A percentile compares a stretch with the other conserved stretches of the same genome.
Evolutionary conservation across 768 basidiomycete species (phyloP).

Genomic region (Kwoniella bestiolae): DNA sequence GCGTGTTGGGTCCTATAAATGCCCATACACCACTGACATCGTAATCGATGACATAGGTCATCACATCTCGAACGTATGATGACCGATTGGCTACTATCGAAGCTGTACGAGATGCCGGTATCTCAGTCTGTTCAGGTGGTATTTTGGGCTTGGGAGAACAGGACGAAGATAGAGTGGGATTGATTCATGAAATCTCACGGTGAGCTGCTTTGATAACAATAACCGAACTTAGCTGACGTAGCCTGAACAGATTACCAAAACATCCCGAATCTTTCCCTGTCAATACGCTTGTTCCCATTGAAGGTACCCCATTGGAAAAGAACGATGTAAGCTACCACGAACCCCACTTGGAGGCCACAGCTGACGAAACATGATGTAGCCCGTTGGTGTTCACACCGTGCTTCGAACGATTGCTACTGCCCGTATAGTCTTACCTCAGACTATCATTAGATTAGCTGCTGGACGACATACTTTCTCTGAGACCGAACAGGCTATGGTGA

Average conservation of each 20-base stretch:
- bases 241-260: constrained; percentile 62
- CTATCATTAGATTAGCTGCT: constrained; percentile 93
- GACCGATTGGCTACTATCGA: constrained; percentile 87
- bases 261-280: constrained; percentile 99
- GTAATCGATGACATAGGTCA: constrained; percentile 66
- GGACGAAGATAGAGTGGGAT: constrained; percentile 83
- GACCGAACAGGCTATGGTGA: constrained; percentile 90
- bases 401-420: constrained; percentile 95
- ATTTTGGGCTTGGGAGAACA: constrained; percentile 93
- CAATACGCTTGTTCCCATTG: constrained; percentile 93
- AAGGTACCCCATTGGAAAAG: constrained; percentile 87
- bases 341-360: no score
- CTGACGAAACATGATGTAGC: constrained; percentile 61
- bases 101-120: constrained; percentile 90
- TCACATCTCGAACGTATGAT: constrained; percentile 92
- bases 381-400: constrained; percentile 77
- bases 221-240: not conserved
- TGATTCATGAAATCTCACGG: constrained; percentile 93
- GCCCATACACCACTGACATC: not conserved
- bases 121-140: constrained; percentile 95
- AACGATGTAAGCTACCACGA: constrained; percentile 73
- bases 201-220: no score
- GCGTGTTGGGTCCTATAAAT: no score
- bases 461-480: constrained; percentile 87
- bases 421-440: constrained; percentile 83